Base-by-base conservation (phyloP, 2,329 filamentous ascomycete species). In the Fusarium sp. region DNA sequence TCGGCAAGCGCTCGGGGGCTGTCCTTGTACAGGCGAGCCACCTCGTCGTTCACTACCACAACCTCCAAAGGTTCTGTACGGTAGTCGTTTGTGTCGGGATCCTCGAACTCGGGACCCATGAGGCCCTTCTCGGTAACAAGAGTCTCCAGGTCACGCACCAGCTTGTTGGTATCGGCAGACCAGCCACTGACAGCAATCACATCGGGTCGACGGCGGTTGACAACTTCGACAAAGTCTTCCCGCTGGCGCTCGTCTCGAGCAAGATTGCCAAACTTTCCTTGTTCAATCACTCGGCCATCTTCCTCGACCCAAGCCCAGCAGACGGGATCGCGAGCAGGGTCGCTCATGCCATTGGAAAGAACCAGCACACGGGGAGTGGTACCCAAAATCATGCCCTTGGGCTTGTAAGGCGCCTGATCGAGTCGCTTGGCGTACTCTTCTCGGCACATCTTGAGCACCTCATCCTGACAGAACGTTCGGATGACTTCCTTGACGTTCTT, bases 401-500 rank as follows among this genome's bases (percentile, higher is more conserved):
- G 95, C 83, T 98, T 98, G 85, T 95, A 97, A 0, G 97, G 97
- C 10, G 97, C 95, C 83, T 99, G 97, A 79, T 99, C 97, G 27
- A 99, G 90, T 81, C 95, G 94, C 82, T 93, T 92, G 50, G 92
- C 93, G 82, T 97, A 98, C 71, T 95, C 94, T 76, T 97, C 95
- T 61, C 97, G 93, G 78, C 95, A 97, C 64, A 92, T 90, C 79
- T 93, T 94, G n/a, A 95, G 91, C 59, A 99, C 91, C 78, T 95
- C 92, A 78, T 97, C 95, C 82, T 99, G 96, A 80, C 97, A 99
- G 76, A 96, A 95, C 10, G 95, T 96, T 76, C 95, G 94, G 74
- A 99, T 89, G 56, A 94, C 95, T 81, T 99, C 97, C 83, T 98
- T 98, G 71, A 98, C 95, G 67, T 95, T 95, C 81, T 96, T 97